phyloP scores from a whole-genome alignment of 129 eudicot species.

The Silybum marianum region DNA sequence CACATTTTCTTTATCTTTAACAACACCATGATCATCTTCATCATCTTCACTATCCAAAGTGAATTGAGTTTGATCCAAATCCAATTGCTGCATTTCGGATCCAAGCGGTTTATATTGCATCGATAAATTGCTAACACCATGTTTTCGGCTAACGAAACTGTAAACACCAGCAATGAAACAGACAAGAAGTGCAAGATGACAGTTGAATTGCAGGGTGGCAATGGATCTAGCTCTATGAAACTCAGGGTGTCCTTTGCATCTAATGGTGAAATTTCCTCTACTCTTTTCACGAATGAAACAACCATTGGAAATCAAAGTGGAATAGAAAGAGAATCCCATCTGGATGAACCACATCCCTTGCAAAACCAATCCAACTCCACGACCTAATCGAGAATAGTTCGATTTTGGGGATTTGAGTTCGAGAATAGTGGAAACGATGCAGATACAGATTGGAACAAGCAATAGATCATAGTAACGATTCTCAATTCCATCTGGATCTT shows the following conservation, averaged over 20 bases:
- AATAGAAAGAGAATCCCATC: slow-evolving; percentile 87
- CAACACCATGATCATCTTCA: slow-evolving; percentile 39
- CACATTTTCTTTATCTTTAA: slow-evolving; percentile 42
- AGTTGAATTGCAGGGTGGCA: slow-evolving; percentile 78
- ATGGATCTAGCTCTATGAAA: slow-evolving; percentile 83
- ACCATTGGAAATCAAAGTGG: slow-evolving; percentile 57
- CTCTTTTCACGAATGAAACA: slow-evolving; percentile 66
- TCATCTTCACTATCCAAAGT: slow-evolving; percentile 87
- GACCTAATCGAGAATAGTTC: slow-evolving; percentile 56
- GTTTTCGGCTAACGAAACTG: slow-evolving; percentile 52
- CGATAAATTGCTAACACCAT: slow-evolving; percentile 47
- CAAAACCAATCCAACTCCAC: slow-evolving; percentile 80
- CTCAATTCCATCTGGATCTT: slow-evolving; percentile 79
- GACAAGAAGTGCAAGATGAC: slow-evolving; percentile 80
- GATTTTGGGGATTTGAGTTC: slow-evolving; percentile 50
- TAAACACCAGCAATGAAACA: slow-evolving; percentile 53
- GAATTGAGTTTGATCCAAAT: slow-evolving; percentile 48
- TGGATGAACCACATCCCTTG: slow-evolving; percentile 96
- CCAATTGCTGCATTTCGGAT: slow-evolving; percentile 53
- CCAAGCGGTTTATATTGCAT: slow-evolving; percentile 75
- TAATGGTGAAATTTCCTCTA: slow-evolving; percentile 80
- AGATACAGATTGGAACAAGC: slow-evolving; percentile 66
- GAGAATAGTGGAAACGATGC: slow-evolving; percentile 62
- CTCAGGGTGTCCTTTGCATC: slow-evolving; percentile 86
- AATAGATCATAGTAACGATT: slow-evolving; percentile 78